Percentiles rank a stretch among this genome's conserved stretches.
phyloP scores from a whole-genome alignment of 2,329 filamentous ascomycete species.

The Sclerotinia spermophila region DNA sequence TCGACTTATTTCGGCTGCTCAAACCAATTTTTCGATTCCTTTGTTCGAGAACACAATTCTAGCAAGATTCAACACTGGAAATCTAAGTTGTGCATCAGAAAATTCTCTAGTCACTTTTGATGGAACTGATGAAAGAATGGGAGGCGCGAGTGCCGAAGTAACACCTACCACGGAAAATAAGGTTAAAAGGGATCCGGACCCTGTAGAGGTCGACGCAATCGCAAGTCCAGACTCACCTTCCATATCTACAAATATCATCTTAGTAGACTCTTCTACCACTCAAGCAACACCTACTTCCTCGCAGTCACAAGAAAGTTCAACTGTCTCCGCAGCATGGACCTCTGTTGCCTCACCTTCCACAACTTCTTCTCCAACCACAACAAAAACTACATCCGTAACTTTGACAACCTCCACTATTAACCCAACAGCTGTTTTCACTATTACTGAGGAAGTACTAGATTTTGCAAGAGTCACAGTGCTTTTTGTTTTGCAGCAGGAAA shows the following conservation, averaged over 20 bases:
- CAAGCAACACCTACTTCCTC: not conserved
- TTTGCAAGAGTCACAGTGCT: conserved; percentile 62
- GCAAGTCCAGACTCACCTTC: conserved; percentile 20
- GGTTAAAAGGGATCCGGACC: not conserved
- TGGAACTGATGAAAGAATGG: conserved; percentile 40
- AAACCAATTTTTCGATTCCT: conserved; percentile 69
- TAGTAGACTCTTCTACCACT: not conserved
- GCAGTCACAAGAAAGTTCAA: not conserved
- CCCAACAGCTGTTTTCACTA: conserved; percentile 41
- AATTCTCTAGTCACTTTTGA: conserved; percentile 87
- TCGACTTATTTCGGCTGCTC: conserved; percentile 62
- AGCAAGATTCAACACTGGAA: conserved; percentile 69
- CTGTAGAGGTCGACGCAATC: not conserved
- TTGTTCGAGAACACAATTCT: conserved; percentile 68
- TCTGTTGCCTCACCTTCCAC: conserved; percentile 17
- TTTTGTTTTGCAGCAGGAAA: conserved; percentile 56
- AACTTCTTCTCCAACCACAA: conserved; percentile 20
- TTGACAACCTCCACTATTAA: conserved; percentile 19
- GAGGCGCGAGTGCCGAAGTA: conserved; percentile 24
- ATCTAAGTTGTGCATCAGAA: conserved; percentile 76
- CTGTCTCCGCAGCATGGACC: not conserved
- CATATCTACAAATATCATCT: conserved; percentile 16
- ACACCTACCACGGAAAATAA: conserved; percentile 6
- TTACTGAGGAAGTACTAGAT: conserved; percentile 56
- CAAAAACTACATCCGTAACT: conserved; percentile 19